Evolutionary conservation across 2,329 filamentous ascomycete species (phyloP), one percentile per base, ranked within the genome.

Genomic region (Mycosphaerella sp.): DNA sequence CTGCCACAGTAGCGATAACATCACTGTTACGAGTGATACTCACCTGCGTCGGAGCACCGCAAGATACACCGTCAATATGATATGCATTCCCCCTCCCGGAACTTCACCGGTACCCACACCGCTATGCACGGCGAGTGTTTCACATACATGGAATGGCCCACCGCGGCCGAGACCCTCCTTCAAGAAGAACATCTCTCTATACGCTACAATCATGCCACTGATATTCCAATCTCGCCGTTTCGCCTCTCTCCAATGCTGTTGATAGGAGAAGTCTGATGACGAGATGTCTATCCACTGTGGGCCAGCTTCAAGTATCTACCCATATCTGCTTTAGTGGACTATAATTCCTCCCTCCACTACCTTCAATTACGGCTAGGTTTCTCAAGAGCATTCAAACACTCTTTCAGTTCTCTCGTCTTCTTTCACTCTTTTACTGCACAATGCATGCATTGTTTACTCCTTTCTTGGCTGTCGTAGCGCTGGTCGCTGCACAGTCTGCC

Each of bases 401-500:
- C 30, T n/a, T 34, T 34, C 30, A 10, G 6, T 12, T 34, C 10
- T n/a, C 13, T 34, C 30, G 30, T 34, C 4, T n/a, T 34, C 30
- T 2, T 39, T 18, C 14, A 4, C 36, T 39, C 36, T 6, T 39
- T 39, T 39, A 35, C 12, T 35, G 5, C 52, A 40, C 41, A 21
- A 55, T 55, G 49, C 37, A 16, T 30, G 45, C 14, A 43, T 55
- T 34, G 16, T 21, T 62, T 13, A 49, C 61, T 7, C 49, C 57
- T 10, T 52, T 66, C 6, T 43, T 58, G 17, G 49, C 62, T 17
- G 51, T 64, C 12, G 52, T 59, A 54, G 58, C 63, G 56, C 62
- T 61, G 62, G 59, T 60, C 50, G 60, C 53, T 48, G 63, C 59
- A 35, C 62, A 64, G 41, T 60, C 61, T 12, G 71, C 68, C 25